Base-by-base conservation (phyloP, 2,329 filamentous ascomycete species). In the Ophiostoma perfectum region DNA sequence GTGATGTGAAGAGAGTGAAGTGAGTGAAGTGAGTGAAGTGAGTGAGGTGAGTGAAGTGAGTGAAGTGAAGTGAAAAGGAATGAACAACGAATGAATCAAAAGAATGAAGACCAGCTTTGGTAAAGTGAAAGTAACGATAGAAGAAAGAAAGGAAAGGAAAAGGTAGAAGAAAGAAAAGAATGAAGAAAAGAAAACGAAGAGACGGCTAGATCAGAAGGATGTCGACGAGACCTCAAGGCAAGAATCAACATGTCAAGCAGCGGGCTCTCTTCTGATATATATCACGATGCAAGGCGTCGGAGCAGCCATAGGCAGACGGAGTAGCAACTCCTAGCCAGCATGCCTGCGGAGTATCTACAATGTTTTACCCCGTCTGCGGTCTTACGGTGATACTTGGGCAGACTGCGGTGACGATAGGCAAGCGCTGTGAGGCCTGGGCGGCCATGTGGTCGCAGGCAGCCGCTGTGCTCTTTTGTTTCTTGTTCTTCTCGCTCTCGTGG, bases 11-110 rank as follows among this genome's bases (percentile, higher is more conserved):
- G 72, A 74, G 67, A 38, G 27, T 52, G 14, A 18, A 52, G 44
- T 14, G 18, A 52, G 6, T 55, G 66, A 45, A 47, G 69, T 69
- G 67, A 70, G 72, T 69, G n/a, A 65, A 69, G 41, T 27, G 44
- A 66, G 68, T 69, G 68, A 68, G 36, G 72, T 74, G 67, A 38
- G 27, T 52, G 12, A n/a, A 52, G 6, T 58, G 66, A 45, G 39
- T 68, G 69, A 66, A 70, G 72, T 69, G n/a, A 65, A 66, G 68
- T 69, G 68, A 68, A 38, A 72, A 74, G 67, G 36, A 42, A 62
- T 11, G 36, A 39, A 52, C 36, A 38, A 38, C 12, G 55, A 63
- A 12, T 27, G 66, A 66, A 66, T 66, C 45, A 64, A 70, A 70
- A 68, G 62, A 67, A 27, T 39, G 18, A 62, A 44, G 49, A 62